Conservation (phyloP, 768 basidiomycete genomes). For the Calocybe cyanea region DNA sequence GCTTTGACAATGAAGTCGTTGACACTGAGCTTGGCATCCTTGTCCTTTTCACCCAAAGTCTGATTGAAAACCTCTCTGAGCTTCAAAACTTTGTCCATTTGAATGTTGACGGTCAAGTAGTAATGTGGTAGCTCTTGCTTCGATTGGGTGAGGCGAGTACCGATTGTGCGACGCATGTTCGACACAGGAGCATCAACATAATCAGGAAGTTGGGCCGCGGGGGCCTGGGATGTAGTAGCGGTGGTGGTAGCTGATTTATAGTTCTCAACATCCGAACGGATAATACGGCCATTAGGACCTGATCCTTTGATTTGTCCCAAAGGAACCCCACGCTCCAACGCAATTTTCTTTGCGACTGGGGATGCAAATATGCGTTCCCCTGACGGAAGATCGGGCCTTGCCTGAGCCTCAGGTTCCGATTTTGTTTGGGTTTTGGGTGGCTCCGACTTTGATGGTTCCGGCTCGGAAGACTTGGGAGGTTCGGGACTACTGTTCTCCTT, state of each 20-base stretch:
- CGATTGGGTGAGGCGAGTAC: conserved; percentile 82
- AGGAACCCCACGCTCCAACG: conserved; percentile 90
- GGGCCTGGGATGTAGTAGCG: conserved; percentile 41
- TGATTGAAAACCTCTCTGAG: conserved; percentile 96
- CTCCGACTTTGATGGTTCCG: conserved; percentile 25
- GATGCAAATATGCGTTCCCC: conserved; percentile 91
- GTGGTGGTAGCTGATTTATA: conserved; percentile 58
- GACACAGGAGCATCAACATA: conserved; percentile 89
- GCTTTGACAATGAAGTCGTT: conserved; percentile 99
- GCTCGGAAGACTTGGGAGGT: conserved; percentile 14
- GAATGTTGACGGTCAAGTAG: conserved; percentile 91
- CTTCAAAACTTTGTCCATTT: conserved; percentile 95
- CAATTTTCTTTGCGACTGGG: conserved; percentile 96
- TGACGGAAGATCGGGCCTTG: conserved; percentile 53
- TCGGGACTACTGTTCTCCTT: conserved; percentile 26
- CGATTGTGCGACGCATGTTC: conserved; percentile 95
- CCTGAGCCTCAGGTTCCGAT: conserved; percentile 30
- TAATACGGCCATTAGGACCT: conserved; percentile 91
- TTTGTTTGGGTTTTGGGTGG: too few relatives aligned
- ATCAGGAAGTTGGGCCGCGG: conserved; percentile 56
- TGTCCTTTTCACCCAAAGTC: conserved; percentile 80
- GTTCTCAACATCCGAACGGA: conserved; percentile 92
- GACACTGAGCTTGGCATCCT: conserved; percentile 89
- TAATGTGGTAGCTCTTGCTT: conserved; percentile 97
- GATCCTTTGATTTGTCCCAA: conserved; percentile 87